Conservation (phyloP, 805 yeast species). For the Kluyveromyces dobzhanskii region DNA sequence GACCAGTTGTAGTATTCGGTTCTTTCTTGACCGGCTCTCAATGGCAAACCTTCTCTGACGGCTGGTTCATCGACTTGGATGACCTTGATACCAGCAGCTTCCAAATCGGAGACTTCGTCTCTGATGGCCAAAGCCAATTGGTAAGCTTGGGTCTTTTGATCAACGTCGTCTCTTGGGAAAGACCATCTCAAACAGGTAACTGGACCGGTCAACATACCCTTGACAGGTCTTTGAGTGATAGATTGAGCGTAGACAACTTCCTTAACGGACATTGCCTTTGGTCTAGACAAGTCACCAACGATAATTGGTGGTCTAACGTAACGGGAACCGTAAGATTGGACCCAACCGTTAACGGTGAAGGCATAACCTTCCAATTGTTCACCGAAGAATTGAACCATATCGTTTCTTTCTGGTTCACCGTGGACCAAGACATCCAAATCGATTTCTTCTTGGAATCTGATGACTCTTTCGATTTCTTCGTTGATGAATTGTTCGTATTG, state of each 20-base stretch:
- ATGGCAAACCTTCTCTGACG: conserved; percentile 99
- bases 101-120: conserved; percentile 97
- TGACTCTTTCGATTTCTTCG: conserved; percentile 90
- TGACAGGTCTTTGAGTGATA: conserved; percentile 89
- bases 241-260: conserved; percentile 99
- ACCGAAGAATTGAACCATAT: conserved; percentile 99
- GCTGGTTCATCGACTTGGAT: conserved; percentile 99
- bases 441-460: conserved; percentile 98
- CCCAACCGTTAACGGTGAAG: conserved; percentile 99
- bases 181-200: conserved; percentile 99
- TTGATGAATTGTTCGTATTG: conserved; percentile 95
- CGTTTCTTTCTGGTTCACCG: conserved; percentile 99
- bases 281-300: conserved; percentile 99
- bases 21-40: conserved; percentile 96
- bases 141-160: conserved; percentile 87
- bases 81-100: conserved; percentile 95
- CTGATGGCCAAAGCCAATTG: conserved; percentile 97
- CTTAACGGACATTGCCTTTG: conserved; percentile 96
- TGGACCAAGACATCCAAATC: conserved; percentile 97
- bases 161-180: conserved; percentile 98
- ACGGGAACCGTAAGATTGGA: conserved; percentile 99
- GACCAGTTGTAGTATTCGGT: conserved; percentile 97
- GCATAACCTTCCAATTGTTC: conserved; percentile 98
- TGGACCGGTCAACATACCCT: conserved; percentile 99
- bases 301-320: conserved; percentile 99